Evolutionary conservation across 1,284 basidiomycete genomes (phyloP), one percentile per base, ranked within the genome.

Genomic region (Agroathelia rolfsii): DNA sequence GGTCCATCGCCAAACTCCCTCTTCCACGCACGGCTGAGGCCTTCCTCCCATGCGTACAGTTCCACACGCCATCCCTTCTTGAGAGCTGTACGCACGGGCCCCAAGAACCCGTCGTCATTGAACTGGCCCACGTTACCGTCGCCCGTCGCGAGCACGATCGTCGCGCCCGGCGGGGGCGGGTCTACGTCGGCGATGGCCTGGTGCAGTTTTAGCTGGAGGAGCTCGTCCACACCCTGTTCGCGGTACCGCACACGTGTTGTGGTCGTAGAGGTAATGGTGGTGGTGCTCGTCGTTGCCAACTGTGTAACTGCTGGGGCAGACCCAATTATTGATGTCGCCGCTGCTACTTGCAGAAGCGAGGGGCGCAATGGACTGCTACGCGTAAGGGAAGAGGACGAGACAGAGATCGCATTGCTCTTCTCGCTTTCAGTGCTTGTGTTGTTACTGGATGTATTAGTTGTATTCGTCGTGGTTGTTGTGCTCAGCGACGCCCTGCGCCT

Each of bases 61-160:
- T 93, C 89, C 10, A 93, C 86, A 39, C 64, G 68, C 89, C 88
- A 93, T 2, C 88, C 88, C 34, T 77, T 72, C 54, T 76, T 77
- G 46, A 92, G 56, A 7, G 89, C 88, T 8, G 77, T 76, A 35
- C 82, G 63, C 9, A 89, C 84, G 32, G 81, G 80, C 1, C 87
- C 85, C 17, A 87, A 53, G 56, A 92, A 93, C 3, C 87, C 87
- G 46, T 88, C 81, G 40, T 85, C 81, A 52, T 78, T 89, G 51
- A 89, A 92, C 51, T 92, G 80, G 2, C 84, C 83, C 8, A 80
- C 78, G 47, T 86, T 85, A 13, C 86, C 87, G 51, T 93, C 88
- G 3, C 88, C 88, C 0, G 89, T 92, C 2, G 85, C 88, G 21
- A 93, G 70, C 23, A 92, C 77, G 44, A 92, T 83, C 13, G 85